Conservation (phyloP, 75 land plant species). For the Chamaecyparis obtusa region DNA sequence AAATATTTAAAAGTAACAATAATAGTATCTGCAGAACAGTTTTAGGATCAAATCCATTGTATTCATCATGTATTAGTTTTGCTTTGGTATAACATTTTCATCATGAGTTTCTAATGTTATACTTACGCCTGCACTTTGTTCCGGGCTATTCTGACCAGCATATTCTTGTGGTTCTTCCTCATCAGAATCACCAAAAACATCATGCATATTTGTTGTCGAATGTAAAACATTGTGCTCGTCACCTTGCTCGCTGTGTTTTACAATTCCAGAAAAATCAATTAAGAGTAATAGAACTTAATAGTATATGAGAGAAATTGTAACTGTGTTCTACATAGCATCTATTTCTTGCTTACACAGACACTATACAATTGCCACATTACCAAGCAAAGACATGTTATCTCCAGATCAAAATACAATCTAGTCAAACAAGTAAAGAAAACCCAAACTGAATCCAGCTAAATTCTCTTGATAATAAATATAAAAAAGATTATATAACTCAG, state of each 20-base stretch:
- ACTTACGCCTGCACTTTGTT: slow-evolving; percentile 45
- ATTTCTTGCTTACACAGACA: neutral
- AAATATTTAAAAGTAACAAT: neutral
- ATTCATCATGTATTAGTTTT: neutral
- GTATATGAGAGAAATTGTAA: neutral
- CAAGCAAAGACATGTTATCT: neutral
- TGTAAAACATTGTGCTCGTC: slow-evolving; percentile 38
- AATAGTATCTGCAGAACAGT: neutral
- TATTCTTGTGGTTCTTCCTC: slow-evolving; percentile 79
- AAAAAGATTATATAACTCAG: neutral
- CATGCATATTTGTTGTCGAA: slow-evolving; percentile 67
- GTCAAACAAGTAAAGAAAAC: neutral
- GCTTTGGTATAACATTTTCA: neutral
- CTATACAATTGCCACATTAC: neutral
- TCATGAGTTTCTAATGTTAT: neutral
- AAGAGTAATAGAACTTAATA: neutral
- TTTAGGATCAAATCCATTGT: neutral
- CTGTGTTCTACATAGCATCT: neutral
- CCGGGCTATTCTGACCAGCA: slow-evolving; percentile 36
- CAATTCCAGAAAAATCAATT: neutral
- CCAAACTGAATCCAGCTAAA: neutral
- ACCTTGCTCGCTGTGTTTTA: slow-evolving; percentile 47
- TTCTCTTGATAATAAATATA: neutral
- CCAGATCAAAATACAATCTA: neutral
- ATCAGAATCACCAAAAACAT: slow-evolving; percentile 98